Conservation (phyloP, 495 filamentous ascomycete genomes). For the Tuber borchii region DNA sequence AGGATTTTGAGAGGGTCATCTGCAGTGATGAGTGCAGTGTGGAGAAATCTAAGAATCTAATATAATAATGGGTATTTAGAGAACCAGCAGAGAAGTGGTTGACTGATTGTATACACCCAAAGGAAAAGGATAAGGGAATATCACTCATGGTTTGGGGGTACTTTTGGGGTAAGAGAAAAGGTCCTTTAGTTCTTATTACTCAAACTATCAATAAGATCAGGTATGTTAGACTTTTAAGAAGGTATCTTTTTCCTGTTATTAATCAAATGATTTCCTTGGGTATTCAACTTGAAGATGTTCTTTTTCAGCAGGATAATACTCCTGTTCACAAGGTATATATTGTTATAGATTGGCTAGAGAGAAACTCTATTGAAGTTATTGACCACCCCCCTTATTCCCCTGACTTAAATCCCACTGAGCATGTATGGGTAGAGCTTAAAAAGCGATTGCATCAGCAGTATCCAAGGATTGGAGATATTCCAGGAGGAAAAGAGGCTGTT, state of each 20-base stretch:
- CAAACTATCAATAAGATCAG: neutral
- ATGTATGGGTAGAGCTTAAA: no score
- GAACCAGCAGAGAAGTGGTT: no score
- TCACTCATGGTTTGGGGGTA: conserved; percentile 18
- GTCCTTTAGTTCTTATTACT: conserved; percentile 16
- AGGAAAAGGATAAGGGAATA: conserved; percentile 9
- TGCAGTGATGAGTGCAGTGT: no score
- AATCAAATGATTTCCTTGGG: neutral
- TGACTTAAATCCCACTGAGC: no score
- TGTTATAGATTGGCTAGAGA: conserved; percentile 24
- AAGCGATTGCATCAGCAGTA: no score
- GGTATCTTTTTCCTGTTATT: neutral
- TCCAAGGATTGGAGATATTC: no score
- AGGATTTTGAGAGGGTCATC: no score
- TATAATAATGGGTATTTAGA: no score
- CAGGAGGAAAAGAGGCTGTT: no score
- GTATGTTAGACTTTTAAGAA: conserved; percentile 2
- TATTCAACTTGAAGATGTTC: neutral
- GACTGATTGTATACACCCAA: no score
- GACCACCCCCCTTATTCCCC: neutral
- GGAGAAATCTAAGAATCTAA: no score
- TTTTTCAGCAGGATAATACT: conserved; percentile 39
- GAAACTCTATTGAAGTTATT: conserved; percentile 30
- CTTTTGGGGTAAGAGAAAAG: conserved; percentile 14
- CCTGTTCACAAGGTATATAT: conserved; percentile 25